Conservation (phyloP, 805 yeast genomes). For the Cyberlindnera bimundalis region DNA sequence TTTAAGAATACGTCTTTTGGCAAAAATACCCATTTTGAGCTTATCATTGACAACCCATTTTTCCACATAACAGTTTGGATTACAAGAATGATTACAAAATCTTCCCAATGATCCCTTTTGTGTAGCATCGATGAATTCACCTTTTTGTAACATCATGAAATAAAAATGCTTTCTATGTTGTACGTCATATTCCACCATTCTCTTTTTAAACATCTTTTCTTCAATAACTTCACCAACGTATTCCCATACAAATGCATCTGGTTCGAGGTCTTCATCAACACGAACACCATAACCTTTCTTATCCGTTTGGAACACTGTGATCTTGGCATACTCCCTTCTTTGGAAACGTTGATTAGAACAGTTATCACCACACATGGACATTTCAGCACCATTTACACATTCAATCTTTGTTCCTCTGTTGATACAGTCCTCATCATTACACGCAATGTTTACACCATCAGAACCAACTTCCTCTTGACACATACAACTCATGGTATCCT, state of each 20-base stretch:
- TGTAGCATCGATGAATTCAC: conserved; percentile 94
- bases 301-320: conserved; percentile 82
- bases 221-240: conserved; percentile 93
- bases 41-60: conserved; percentile 96
- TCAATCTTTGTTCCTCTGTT: conserved; percentile 90
- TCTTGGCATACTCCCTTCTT: conserved; percentile 61
- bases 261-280: conserved; percentile 55
- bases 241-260: conserved; percentile 78
- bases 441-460: conserved; percentile 53
- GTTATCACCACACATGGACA: conserved; percentile 64
- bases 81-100: conserved; percentile 92
- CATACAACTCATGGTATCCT: conserved; percentile 87
- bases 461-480: conserved; percentile 52
- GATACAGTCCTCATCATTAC: conserved; percentile 88
- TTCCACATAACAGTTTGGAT: conserved; percentile 91
- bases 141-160: conserved; percentile 92
- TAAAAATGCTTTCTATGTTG: conserved; percentile 77
- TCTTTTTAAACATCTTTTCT: conserved; percentile 65
- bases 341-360: conserved; percentile 93
- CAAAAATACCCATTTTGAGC: conserved; percentile 91
- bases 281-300: conserved; percentile 88
- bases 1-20: conserved; percentile 61
- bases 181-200: conserved; percentile 72
- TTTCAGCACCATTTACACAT: conserved; percentile 68
- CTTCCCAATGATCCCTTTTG: conserved; percentile 83